Percentiles rank a stretch among this genome's conserved stretches.
Conservation (phyloP, 2,329 filamentous ascomycete species). For the Biscogniauxia marginata region DNA sequence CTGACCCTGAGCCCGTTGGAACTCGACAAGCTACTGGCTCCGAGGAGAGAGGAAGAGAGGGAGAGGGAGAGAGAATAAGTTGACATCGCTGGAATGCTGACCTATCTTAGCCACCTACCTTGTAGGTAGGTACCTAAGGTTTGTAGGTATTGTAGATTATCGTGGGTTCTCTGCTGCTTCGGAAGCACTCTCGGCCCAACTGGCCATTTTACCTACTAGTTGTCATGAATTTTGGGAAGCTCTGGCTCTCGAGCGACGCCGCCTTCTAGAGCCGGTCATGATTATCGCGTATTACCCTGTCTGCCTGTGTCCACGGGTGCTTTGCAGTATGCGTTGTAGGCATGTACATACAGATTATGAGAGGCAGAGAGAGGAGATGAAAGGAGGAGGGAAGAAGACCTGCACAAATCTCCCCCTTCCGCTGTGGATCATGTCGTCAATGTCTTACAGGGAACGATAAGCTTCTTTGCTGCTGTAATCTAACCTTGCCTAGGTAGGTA, state of each 20-base stretch:
- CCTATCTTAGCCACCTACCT: background rate
- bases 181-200: too few species aligned
- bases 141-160: too few species aligned
- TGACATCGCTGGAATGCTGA: background rate
- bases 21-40: background rate
- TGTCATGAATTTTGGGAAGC: background rate
- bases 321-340: background rate
- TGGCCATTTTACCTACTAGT: too few species aligned
- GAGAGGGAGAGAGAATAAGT: background rate
- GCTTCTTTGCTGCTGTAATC: too few species aligned
- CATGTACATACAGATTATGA: background rate
- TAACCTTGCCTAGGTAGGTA: too few species aligned
- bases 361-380: background rate
- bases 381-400: background rate
- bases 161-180: too few species aligned
- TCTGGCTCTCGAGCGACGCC: background rate
- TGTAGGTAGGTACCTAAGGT: too few species aligned
- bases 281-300: background rate
- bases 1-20: background rate
- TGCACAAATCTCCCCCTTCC: too few species aligned
- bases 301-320: too few species aligned
- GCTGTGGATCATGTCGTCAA: too few species aligned
- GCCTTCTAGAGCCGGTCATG: background rate
- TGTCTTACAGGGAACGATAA: too few species aligned
- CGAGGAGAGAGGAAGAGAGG: background rate